Evolutionary conservation across 176 grass and related monocot species (phyloP), one percentile per base, ranked within the genome.

Genomic region (Tillandsia leiboldiana): DNA sequence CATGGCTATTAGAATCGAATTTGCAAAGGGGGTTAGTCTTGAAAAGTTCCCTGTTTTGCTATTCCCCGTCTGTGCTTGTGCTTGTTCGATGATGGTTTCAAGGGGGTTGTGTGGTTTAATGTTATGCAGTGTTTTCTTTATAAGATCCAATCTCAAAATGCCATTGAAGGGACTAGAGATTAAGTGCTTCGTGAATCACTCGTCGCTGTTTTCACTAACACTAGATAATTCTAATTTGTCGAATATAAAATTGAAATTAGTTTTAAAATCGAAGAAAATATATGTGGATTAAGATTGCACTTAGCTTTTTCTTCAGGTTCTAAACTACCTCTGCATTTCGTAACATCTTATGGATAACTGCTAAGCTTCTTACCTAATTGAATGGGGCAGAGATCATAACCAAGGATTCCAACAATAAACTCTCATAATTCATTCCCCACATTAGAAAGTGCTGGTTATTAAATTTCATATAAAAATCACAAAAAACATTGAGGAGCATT

Each of bases 11-110:
- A 97, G 87, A 78, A 89, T 97, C 73, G 89, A 97, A 74, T 97
- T 92, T 90, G 85, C 89, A 73, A 92, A 97, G 86, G 93, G 93
- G 93, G 93, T 92, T 90, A 92, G 93, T 97, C 62, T 79, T 83
- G 79, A 92, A 62, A 54, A 79, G 81, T 70, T 77, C 18, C 65
- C 33, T 42, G 33, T 42, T 61, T 61, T 61, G 56, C 10, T 61
- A 61, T 64, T 64, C 71, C 65, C 57, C 26, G 53, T 59, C 48
- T 76, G 54, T 12, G 27, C 52, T 65, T 54, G 57, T 73, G 4
- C 58, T 47, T 61, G 24, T 73, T 50, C 63, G 50, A 51, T 67
- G 27, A 15, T 71, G 63, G 71, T 69, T 24, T 23, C 49, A 29
- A 11, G 18, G 53, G 59, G 20, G 12, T 50, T 42, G 11, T 77